Evolutionary conservation across 345 rosid genomes (phyloP).

Genomic region (Acer negundo): DNA sequence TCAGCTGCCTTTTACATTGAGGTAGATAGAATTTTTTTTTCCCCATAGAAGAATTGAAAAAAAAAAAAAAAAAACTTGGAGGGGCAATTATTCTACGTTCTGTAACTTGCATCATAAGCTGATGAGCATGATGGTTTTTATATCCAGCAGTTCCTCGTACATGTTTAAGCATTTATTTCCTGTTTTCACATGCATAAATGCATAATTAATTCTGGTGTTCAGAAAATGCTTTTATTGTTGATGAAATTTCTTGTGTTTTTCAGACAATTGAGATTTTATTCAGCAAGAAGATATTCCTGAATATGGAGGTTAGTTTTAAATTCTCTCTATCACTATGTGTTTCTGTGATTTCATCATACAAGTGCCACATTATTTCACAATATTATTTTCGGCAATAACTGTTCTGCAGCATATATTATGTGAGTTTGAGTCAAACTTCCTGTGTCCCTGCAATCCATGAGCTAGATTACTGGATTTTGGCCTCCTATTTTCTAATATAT

Average conservation of each 20-base stretch:
- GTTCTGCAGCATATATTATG: background rate
- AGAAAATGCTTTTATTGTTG: background rate
- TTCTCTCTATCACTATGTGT: constrained; percentile 9
- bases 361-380: background rate
- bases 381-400: background rate
- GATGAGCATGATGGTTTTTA: background rate
- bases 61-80: background rate
- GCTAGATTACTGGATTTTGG: background rate
- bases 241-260: constrained; percentile 22
- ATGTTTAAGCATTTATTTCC: background rate
- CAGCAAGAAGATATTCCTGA: constrained; percentile 58
- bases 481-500: background rate
- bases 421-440: background rate
- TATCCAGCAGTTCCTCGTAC: background rate
- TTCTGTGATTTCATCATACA: background rate
- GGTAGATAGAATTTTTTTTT: background rate
- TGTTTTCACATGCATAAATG: background rate
- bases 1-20: background rate
- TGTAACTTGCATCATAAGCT: background rate
- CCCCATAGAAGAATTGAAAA: background rate
- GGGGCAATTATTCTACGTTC: background rate
- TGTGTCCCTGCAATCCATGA: background rate
- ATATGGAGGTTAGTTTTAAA: constrained; percentile 71
- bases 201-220: background rate
- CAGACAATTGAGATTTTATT: constrained; percentile 86